phyloP scores from a whole-genome alignment of 768 basidiomycete species.

The Amanita pseudoporphyria region DNA sequence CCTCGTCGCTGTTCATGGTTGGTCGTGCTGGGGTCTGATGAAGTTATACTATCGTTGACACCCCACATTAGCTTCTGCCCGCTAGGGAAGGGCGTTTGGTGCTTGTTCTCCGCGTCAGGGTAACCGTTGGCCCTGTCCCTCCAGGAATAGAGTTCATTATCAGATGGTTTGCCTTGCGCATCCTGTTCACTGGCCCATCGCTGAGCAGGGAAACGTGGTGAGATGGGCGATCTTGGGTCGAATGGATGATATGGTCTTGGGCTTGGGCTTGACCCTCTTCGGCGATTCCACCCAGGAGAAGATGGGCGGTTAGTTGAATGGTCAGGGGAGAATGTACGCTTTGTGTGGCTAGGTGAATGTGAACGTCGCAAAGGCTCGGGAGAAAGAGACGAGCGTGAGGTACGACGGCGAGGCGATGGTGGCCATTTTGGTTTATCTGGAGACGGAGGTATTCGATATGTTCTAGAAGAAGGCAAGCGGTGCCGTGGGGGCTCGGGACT shows the following conservation, averaged over 20 bases:
- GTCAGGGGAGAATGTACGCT: not conserved
- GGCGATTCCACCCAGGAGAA: not conserved
- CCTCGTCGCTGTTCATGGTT: not conserved
- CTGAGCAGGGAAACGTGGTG: not conserved
- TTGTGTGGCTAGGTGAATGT: not conserved
- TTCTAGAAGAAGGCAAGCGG: conserved; percentile 2
- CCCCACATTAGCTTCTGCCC: not conserved
- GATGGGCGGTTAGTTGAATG: not conserved
- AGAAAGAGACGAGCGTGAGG: not conserved
- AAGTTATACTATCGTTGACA: not conserved
- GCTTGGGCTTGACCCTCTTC: not conserved
- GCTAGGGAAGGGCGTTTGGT: not conserved
- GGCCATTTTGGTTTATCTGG: not conserved
- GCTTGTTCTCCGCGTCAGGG: not conserved
- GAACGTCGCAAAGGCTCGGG: not conserved
- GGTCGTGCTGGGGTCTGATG: not conserved
- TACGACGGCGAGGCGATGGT: not conserved
- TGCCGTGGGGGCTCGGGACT: conserved; percentile 5
- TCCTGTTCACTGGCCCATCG: not conserved
- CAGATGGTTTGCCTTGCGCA: not conserved
- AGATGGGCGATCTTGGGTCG: not conserved
- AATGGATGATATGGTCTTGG: not conserved
- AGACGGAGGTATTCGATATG: not conserved
- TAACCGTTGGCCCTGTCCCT: not conserved
- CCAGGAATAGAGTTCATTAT: not conserved